Base-by-base conservation (phyloP, 169 alveolate genomes). In the Cryptosporidium canis region DNA sequence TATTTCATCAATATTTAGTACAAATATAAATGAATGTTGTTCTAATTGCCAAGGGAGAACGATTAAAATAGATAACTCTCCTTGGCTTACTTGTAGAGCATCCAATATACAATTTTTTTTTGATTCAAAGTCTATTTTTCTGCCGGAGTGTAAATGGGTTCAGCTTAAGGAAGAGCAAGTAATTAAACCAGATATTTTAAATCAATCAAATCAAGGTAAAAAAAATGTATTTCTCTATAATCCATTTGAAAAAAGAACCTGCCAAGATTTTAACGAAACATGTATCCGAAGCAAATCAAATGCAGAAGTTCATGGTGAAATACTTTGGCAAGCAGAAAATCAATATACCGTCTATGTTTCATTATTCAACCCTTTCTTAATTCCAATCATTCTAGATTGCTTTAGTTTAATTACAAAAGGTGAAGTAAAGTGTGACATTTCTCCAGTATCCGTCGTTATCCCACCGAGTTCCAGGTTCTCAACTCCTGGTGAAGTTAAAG, bases 391-490 rank as follows among this genome's bases (percentile, higher is more conserved):
- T 58, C 48, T 77, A 18, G 87, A 77, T 5, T 58, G 87, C 27
- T 77, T 77, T 39, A 55, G 72, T 41, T 1, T 77, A 43, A 77
- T 77, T 43, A 55, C 61, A 18, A 31, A 61, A 41, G 87, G 87
- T 6, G 72, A 77, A 24, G 87, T 77, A 24, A 29, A 56, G 4
- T 77, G 87, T n/a, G 72, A 58, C 6, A 61, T 77, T 12, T 77
- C 65, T 27, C 87, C 87, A 8, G 87, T 77, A 27, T 77, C 87
- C 1, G 87, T 77, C 0, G 87, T 77, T 37, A 53, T 77, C 24
- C 87, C 87, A 16, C 87, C 87, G 1, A 77, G 43, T 8, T 58
- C 87, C 14, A 39, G 87, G 21, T 77, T 77, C 45, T 77, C 77
- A 3, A 44, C 66, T 18, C 77, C 77, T 4, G 87, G 70, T 27